Percentiles rank a stretch among this genome's conserved stretches.
These are phyloP conservation scores for Blastocystis hominis DNA, from an alignment of 352 stramenopile species.

Conservation along the genomic window DNA sequence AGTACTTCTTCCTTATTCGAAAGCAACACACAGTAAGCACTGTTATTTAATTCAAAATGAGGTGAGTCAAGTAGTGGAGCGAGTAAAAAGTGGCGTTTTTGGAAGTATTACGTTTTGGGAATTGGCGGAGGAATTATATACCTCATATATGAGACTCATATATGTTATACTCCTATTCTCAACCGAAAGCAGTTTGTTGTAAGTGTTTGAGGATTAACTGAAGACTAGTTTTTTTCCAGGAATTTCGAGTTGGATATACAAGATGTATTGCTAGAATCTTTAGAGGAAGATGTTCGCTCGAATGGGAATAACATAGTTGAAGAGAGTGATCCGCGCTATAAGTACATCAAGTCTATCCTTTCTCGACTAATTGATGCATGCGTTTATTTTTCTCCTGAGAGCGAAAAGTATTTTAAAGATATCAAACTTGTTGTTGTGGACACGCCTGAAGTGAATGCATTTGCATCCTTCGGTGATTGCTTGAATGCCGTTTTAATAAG, in stretches of 20 bases:
- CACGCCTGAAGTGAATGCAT: background rate
- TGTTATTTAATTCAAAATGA: background rate
- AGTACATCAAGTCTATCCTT: background rate
- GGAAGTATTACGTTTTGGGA: no score
- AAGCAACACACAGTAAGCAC: no score
- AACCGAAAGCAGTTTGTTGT: conserved; percentile 19
- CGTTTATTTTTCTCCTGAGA: conserved; percentile 20
- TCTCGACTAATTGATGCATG: background rate
- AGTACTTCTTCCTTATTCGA: no score
- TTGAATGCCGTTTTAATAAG: background rate
- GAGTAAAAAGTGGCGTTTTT: no score
- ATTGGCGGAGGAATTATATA: background rate
- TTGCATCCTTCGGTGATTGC: background rate
- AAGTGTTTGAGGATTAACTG: background rate
- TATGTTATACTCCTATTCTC: background rate
- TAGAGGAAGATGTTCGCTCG: background rate
- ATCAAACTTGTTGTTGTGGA: conserved; percentile 10
- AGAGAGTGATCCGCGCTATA: background rate
- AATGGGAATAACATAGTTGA: background rate
- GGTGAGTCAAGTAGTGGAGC: background rate
- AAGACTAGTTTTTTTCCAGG: background rate
- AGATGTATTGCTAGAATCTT: background rate
- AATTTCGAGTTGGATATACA: background rate
- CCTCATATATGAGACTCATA: background rate
- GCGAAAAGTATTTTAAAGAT: background rate